These are phyloP conservation scores for Lichtheimia hyalospora DNA, from an alignment of 371 early-diverging fungal genomes.

Conservation along the genomic window DNA sequence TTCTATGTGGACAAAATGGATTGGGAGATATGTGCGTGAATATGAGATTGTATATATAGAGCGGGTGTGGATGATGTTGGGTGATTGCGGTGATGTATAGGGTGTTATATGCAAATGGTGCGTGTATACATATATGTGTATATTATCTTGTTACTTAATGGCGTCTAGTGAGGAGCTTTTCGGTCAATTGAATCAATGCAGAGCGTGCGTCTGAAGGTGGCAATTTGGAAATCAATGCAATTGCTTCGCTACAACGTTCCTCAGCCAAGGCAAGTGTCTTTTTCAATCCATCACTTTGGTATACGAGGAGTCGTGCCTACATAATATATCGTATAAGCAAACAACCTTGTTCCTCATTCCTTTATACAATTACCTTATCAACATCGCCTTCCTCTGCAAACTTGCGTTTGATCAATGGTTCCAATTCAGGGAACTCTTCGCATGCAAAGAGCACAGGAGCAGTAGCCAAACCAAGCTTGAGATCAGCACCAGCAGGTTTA, in stretches of 20 bases:
- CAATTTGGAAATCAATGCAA: slow-evolving; percentile 53
- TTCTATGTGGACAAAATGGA: too few species aligned
- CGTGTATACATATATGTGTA: too few species aligned
- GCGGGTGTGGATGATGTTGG: too few species aligned
- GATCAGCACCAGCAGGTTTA: slow-evolving; percentile 88
- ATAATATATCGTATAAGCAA: slow-evolving; percentile 6
- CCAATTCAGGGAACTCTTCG: slow-evolving; percentile 85
- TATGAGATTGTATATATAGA: too few species aligned
- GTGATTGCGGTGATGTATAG: too few species aligned
- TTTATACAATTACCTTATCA: slow-evolving; percentile 41
- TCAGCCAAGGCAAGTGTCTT: slow-evolving; percentile 63
- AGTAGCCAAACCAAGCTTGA: slow-evolving; percentile 86
- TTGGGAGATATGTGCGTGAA: too few species aligned
- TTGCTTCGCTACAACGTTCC: slow-evolving; percentile 60
- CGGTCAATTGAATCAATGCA: slow-evolving; percentile 65
- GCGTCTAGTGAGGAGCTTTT: slow-evolving; percentile 50
- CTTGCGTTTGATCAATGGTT: slow-evolving; percentile 82
- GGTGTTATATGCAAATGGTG: too few species aligned
- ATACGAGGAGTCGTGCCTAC: slow-evolving; percentile 69
- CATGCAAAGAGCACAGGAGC: slow-evolving; percentile 94
- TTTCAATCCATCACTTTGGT: slow-evolving; percentile 67
- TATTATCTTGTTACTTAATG: slow-evolving; percentile 11
- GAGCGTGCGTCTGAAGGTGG: slow-evolving; percentile 70
- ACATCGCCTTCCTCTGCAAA: slow-evolving; percentile 72
- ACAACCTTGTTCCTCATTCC: background rate